Percentiles rank a stretch among this genome's conserved stretches.
Evolutionary conservation across 441 rosid genomes (phyloP).

Genomic region (Gossypium gossypioides): DNA sequence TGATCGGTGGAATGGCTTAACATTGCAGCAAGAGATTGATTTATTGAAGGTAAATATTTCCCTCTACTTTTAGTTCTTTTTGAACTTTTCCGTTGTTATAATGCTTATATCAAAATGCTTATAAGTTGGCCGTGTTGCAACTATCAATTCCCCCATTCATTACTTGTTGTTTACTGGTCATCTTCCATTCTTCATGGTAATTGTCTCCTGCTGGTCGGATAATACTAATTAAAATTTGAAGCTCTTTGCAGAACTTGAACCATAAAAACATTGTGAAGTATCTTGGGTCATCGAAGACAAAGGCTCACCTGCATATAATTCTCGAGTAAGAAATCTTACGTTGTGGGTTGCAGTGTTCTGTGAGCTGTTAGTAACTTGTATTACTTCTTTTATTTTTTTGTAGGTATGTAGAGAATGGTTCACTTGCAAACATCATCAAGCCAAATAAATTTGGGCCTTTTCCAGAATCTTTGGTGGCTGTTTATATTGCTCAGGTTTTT

Average conservation of each 20-base stretch:
- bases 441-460: constrained; percentile 99
- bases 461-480: constrained; percentile 93
- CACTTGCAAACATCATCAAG: constrained; percentile 95
- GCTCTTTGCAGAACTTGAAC: constrained; percentile 68
- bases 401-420: constrained; percentile 98
- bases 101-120: neutral
- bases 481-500: constrained; percentile 91
- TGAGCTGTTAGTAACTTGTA: constrained; percentile 14
- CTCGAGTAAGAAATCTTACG: constrained; percentile 68
- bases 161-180: neutral
- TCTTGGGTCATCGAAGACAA: constrained; percentile 92
- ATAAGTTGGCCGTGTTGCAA: neutral
- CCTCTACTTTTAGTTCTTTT: neutral
- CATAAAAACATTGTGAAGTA: constrained; percentile 97
- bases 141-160: neutral
- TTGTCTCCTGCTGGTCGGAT: neutral
- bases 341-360: constrained; percentile 1
- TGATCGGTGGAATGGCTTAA: constrained; percentile 20
- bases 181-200: neutral
- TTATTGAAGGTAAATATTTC: constrained; percentile 61
- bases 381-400: constrained; percentile 14
- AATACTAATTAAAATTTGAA: constrained; percentile 9
- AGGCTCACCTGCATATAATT: constrained; percentile 88
- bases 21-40: constrained; percentile 94
- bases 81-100: neutral